Evolutionary conservation across 495 filamentous ascomycete species (phyloP).

Genomic region (Aspergillus affinis): DNA sequence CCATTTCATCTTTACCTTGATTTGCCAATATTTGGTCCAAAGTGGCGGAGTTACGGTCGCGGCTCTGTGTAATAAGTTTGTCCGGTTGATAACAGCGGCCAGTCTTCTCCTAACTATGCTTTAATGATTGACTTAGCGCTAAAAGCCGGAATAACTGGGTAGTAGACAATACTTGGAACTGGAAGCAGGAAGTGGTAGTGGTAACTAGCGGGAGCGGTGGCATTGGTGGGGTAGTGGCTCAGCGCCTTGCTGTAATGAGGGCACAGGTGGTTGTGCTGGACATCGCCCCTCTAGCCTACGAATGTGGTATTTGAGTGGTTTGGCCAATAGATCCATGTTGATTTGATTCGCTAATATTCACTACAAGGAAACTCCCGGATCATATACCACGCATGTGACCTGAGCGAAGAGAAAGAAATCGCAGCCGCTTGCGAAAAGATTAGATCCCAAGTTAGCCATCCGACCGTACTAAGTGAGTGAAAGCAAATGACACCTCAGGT

Average conservation of each 20-base stretch:
- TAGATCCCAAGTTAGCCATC: constrained; percentile 51
- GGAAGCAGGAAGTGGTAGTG: constrained; percentile 61
- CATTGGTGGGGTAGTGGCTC: constrained; percentile 58
- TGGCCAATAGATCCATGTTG: too few relatives aligned
- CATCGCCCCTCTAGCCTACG: constrained; percentile 57
- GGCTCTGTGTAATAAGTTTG: background rate
- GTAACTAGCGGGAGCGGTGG: constrained; percentile 64
- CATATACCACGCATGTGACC: constrained; percentile 72
- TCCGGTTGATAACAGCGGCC: constrained; percentile 7
- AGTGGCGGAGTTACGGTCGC: too few relatives aligned
- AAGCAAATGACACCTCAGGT: background rate
- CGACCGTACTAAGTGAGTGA: constrained; percentile 16
- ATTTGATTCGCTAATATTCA: background rate
- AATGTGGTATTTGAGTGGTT: constrained; percentile 41
- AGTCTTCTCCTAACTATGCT: constrained; percentile 12
- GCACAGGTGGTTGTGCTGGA: constrained; percentile 61
- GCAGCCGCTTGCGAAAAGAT: constrained; percentile 60
- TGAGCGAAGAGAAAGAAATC: constrained; percentile 63
- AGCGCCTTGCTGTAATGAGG: constrained; percentile 51
- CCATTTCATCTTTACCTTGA: constrained; percentile 17
- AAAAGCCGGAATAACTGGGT: constrained; percentile 52
- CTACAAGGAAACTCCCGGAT: constrained; percentile 27
- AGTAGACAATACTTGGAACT: constrained; percentile 53
- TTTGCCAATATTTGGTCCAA: background rate
- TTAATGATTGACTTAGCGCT: constrained; percentile 21